A percentile compares a stretch with the other conserved stretches of the same genome.
Evolutionary conservation across 2,329 filamentous ascomycete genomes (phyloP).

Genomic region (Exserohilum rostratum): DNA sequence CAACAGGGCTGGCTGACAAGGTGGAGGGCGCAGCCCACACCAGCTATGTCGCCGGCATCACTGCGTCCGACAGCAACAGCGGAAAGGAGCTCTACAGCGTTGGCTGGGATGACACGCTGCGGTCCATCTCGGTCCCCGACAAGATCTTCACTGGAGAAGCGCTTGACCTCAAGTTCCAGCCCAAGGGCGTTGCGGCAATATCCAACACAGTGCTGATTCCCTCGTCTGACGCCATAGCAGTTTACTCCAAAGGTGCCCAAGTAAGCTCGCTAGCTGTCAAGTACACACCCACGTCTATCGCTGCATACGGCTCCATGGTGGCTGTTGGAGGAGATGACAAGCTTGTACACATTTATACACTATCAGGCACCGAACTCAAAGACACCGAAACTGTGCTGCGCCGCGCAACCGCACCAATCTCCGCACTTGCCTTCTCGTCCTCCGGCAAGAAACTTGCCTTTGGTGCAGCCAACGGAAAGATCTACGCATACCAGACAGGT

Average conservation of each 20-base stretch:
- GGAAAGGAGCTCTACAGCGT: constrained; percentile 74
- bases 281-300: constrained; percentile 73
- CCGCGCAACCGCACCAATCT: constrained; percentile 73
- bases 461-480: constrained; percentile 84
- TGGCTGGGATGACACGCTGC: constrained; percentile 92
- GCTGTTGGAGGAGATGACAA: constrained; percentile 80
- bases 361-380: constrained; percentile 64
- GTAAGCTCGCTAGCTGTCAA: constrained; percentile 66
- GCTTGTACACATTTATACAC: constrained; percentile 74
- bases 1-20: constrained; percentile 69
- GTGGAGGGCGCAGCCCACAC: constrained; percentile 83
- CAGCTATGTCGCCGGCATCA: constrained; percentile 82
- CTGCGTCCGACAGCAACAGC: constrained; percentile 50
- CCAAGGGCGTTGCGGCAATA: constrained; percentile 71
- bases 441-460: constrained; percentile 79
- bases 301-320: constrained; percentile 69
- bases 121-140: constrained; percentile 75
- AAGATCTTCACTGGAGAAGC: constrained; percentile 76
- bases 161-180: constrained; percentile 75
- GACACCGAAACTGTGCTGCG: constrained; percentile 62
- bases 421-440: constrained; percentile 81
- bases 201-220: constrained; percentile 60
- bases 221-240: constrained; percentile 62
- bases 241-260: constrained; percentile 64
- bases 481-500: constrained; percentile 74